A percentile compares a stretch with the other conserved stretches of the same genome.
phyloP scores from a whole-genome alignment of 371 early-diverging fungal species.

The Mortierella sp. region DNA sequence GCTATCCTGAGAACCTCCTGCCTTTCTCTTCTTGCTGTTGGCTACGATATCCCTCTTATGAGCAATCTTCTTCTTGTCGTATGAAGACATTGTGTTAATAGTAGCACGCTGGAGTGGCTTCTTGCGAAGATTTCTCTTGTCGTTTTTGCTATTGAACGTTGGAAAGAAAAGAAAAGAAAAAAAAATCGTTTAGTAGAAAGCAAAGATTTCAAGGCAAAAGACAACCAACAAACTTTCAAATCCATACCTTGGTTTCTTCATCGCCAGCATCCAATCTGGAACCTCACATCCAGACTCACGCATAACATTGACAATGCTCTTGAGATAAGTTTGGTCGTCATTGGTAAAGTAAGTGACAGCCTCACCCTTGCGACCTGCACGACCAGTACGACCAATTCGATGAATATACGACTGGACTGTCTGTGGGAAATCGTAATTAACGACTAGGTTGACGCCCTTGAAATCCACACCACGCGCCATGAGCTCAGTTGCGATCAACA shows the following conservation, averaged over 20 bases:
- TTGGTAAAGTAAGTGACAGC: conserved; percentile 93
- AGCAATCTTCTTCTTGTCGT: conserved; percentile 67
- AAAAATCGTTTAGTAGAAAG: neutral
- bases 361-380: conserved; percentile 85
- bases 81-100: conserved; percentile 73
- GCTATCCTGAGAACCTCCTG: conserved; percentile 1
- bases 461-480: conserved; percentile 97
- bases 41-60: conserved; percentile 62
- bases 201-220: neutral
- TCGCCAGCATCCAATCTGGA: conserved; percentile 95
- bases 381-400: conserved; percentile 91
- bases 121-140: conserved; percentile 73
- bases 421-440: conserved; percentile 98
- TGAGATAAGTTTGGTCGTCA: conserved; percentile 90
- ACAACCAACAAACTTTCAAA: no score
- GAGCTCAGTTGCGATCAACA: conserved; percentile 96
- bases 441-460: conserved; percentile 90
- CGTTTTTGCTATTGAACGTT: conserved; percentile 52
- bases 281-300: conserved; percentile 94
- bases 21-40: conserved; percentile 52
- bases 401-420: conserved; percentile 94
- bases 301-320: conserved; percentile 96
- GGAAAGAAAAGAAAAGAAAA: neutral
- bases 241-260: conserved; percentile 78
- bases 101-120: conserved; percentile 72